A percentile compares a stretch with the other conserved stretches of the same genome.
phyloP scores from a whole-genome alignment of 2,329 filamentous ascomycete species.

The Tolypocladium paradoxum region DNA sequence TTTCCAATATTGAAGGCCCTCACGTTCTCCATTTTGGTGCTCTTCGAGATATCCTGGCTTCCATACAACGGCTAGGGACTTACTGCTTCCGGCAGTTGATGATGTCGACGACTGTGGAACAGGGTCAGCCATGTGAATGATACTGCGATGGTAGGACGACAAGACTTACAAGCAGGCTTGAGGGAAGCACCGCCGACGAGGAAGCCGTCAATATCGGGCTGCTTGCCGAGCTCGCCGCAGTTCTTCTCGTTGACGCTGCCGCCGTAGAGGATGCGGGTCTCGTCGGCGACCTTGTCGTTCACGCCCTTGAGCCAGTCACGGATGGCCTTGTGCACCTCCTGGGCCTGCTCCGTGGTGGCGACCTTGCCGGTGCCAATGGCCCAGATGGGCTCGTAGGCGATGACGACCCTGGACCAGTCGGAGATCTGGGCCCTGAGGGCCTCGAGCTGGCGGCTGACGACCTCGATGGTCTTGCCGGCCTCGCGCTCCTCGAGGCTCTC shows the following conservation, averaged over 20 bases:
- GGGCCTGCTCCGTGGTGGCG: slow-evolving; percentile 77
- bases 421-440: slow-evolving; percentile 66
- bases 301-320: slow-evolving; percentile 80
- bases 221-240: slow-evolving; percentile 82
- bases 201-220: slow-evolving; percentile 96
- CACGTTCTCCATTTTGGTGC: neutral
- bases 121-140: neutral
- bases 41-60: neutral
- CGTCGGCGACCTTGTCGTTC: slow-evolving; percentile 62
- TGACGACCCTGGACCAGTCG: slow-evolving; percentile 90
- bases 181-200: slow-evolving; percentile 91
- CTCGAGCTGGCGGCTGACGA: slow-evolving; percentile 75
- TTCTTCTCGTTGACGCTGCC: slow-evolving; percentile 98
- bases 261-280: slow-evolving; percentile 91
- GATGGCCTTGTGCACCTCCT: slow-evolving; percentile 89
- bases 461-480: slow-evolving; percentile 70
- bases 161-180: slow-evolving; percentile 79
- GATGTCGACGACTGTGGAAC: slow-evolving; percentile 41
- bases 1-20: neutral
- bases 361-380: slow-evolving; percentile 90
- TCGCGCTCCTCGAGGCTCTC: slow-evolving; percentile 93
- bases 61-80: slow-evolving; percentile 3
- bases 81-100: slow-evolving; percentile 44
- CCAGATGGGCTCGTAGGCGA: slow-evolving; percentile 99
- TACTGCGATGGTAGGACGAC: neutral